Evolutionary conservation across 257 asterid species (phyloP).

Genomic region (Apocynum venetum): DNA sequence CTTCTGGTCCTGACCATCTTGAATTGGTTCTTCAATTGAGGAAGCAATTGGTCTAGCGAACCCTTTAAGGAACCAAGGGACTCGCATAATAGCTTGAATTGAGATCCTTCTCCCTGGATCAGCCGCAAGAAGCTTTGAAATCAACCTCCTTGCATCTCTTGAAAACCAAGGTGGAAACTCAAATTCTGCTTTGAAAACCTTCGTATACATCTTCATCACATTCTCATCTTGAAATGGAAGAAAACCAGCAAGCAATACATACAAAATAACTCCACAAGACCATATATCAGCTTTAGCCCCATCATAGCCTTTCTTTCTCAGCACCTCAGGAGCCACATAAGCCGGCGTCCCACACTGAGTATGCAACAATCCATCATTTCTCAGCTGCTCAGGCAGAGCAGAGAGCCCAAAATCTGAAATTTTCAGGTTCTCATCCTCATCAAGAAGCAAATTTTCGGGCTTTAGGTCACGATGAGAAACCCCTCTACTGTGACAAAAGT

Average conservation of each 20-base stretch:
- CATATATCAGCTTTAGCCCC: slow-evolving; percentile 73
- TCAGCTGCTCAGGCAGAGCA: slow-evolving; percentile 60
- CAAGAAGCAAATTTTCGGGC: slow-evolving; percentile 68
- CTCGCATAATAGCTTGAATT: slow-evolving; percentile 3
- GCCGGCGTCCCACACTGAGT: slow-evolving; percentile 87
- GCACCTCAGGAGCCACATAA: slow-evolving; percentile 80
- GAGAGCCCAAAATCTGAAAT: slow-evolving; percentile 82
- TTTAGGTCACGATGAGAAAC: slow-evolving; percentile 81
- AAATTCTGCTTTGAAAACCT: slow-evolving; percentile 55
- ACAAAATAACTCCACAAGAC: slow-evolving; percentile 78
- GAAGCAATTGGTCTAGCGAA: slow-evolving; percentile 8
- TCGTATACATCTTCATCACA: slow-evolving; percentile 66
- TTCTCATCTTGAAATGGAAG: slow-evolving; percentile 69
- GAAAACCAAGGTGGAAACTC: slow-evolving; percentile 27
- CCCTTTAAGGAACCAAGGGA: slow-evolving; percentile 19
- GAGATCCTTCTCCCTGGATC: slow-evolving; percentile 15
- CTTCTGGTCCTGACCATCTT: not conserved
- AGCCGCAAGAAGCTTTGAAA: slow-evolving; percentile 30
- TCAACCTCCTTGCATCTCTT: slow-evolving; percentile 70
- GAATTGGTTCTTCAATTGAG: slow-evolving; percentile 6
- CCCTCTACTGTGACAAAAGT: slow-evolving; percentile 72
- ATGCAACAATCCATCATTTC: slow-evolving; percentile 66
- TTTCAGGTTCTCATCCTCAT: slow-evolving; percentile 63
- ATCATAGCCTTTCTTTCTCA: slow-evolving; percentile 67
- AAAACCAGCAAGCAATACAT: slow-evolving; percentile 61